Conservation (phyloP, 208 protist genomes). For the Herpetomonas samuelpessoai region DNA sequence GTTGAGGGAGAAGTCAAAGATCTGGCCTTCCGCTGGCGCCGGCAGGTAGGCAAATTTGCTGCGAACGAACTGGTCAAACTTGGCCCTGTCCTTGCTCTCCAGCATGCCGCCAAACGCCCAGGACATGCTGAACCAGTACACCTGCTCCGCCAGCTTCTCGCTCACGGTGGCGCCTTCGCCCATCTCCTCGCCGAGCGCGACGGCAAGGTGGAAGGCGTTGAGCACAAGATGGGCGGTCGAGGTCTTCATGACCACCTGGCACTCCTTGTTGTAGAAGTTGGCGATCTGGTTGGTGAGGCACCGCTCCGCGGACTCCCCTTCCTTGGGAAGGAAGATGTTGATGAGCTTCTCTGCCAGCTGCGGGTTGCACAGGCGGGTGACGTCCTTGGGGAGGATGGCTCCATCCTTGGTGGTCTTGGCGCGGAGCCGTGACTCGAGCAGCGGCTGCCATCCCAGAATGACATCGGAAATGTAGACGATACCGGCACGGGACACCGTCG, state of each 20-base stretch:
- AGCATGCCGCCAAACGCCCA: conserved; percentile 96
- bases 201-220: conserved; percentile 91
- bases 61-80: conserved; percentile 92
- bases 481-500: conserved; percentile 98
- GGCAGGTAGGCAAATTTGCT: conserved; percentile 71
- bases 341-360: conserved; percentile 82
- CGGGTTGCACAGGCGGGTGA: conserved; percentile 70
- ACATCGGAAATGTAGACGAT: conserved; percentile 97
- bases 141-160: conserved; percentile 83
- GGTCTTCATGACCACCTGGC: conserved; percentile 83
- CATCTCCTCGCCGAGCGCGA: conserved; percentile 82
- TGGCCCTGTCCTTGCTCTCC: conserved; percentile 90
- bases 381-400: conserved; percentile 76
- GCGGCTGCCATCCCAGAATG: conserved; percentile 94
- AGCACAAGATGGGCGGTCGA: conserved; percentile 85
- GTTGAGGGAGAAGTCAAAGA: conserved; percentile 96
- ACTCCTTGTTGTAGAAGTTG: conserved; percentile 90
- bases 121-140: conserved; percentile 94
- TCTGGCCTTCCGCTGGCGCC: conserved; percentile 63
- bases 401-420: conserved; percentile 68
- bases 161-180: conserved; percentile 74
- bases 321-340: conserved; percentile 64
- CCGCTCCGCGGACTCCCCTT: conserved; percentile 26
- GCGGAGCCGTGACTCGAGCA: conserved; percentile 78
- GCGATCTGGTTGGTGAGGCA: conserved; percentile 66